Conservation (phyloP, 1,139 yeast genomes). For the Eremothecium coryli region DNA sequence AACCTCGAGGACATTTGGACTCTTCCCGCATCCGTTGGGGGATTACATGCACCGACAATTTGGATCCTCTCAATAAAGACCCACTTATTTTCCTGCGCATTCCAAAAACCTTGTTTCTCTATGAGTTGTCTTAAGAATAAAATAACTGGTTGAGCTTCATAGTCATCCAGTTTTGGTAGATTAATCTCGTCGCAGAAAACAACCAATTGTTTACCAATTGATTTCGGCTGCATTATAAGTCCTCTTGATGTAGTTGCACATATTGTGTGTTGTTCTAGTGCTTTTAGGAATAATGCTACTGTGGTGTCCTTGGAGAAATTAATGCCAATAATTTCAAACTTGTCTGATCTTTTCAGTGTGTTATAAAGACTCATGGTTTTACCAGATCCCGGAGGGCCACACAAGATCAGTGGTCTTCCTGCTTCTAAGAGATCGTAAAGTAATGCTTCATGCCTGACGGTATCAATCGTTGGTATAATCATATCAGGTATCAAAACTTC, state of each 20-base stretch:
- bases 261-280: constrained; percentile 66
- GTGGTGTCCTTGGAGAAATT: constrained; percentile 81
- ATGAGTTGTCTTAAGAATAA: constrained; percentile 67
- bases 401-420: constrained; percentile 56
- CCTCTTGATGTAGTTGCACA: constrained; percentile 50
- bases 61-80: constrained; percentile 56
- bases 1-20: constrained; percentile 51
- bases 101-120: constrained; percentile 76
- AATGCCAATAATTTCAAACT: constrained; percentile 54
- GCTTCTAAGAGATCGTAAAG: constrained; percentile 50
- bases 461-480: constrained; percentile 74
- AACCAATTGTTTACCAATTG: constrained; percentile 64
- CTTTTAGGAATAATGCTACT: constrained; percentile 50
- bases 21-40: constrained; percentile 77
- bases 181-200: constrained; percentile 91
- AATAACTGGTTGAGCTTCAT: constrained; percentile 70
- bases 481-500: constrained; percentile 54
- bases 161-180: constrained; percentile 64
- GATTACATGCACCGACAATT: constrained; percentile 92
- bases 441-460: constrained; percentile 55
- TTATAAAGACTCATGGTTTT: constrained; percentile 84
- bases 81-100: constrained; percentile 52
- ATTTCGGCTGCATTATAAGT: constrained; percentile 46
- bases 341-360: constrained; percentile 51
- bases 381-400: constrained; percentile 98